Base-by-base conservation (phyloP, 2,329 filamentous ascomycete genomes). In the Zalaria obscura region DNA sequence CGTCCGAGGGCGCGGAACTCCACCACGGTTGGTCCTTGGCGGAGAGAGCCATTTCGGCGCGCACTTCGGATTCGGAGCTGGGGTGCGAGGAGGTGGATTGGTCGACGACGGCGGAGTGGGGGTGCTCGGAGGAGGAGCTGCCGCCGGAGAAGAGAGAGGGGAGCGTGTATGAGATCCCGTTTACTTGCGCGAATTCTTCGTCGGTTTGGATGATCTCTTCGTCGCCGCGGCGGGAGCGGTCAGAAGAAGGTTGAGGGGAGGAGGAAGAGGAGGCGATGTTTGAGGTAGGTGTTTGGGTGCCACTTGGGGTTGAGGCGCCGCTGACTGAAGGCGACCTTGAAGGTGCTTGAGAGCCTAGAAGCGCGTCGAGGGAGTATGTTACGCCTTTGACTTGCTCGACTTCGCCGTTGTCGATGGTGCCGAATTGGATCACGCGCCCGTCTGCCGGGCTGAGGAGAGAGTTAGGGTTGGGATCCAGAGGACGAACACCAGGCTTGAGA, bases 311-410 rank as follows among this genome's bases (percentile, higher is more conserved):
- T 18, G 18, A 18, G 18, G 18, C 18, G 18, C 78, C 18, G 18
- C 18, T 18, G 18, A 18, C 18, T 18, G 18, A 18, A 18, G 18
- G 18, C 18, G 18, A 18, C 18, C 18, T 18, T 18, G 18, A 18
- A 47, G 45, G 53, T 2, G 58, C 50, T 42, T 60, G 44, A 50
- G 61, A 61, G 40, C 91, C 91, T 2, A 98, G 73, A 2, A 98
- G 73, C 5, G 91, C 88, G 58, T 98, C 91, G 41, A 98, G 75
- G 50, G 81, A 93, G 64, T 98, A 98, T 1, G 91, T 98, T 72
- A 98, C 91, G 45, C 91, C 91, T 65, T 98, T 98, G 48, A 98
- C 89, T 65, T 98, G 91, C 61, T 98, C 91, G 35, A 98, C 93
- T 55, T 95, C 86, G 38, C 89, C 88, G 53, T 88, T 78, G 54